Base-by-base conservation (phyloP, 169 alveolate genomes). In the Plasmodium ovale region DNA sequence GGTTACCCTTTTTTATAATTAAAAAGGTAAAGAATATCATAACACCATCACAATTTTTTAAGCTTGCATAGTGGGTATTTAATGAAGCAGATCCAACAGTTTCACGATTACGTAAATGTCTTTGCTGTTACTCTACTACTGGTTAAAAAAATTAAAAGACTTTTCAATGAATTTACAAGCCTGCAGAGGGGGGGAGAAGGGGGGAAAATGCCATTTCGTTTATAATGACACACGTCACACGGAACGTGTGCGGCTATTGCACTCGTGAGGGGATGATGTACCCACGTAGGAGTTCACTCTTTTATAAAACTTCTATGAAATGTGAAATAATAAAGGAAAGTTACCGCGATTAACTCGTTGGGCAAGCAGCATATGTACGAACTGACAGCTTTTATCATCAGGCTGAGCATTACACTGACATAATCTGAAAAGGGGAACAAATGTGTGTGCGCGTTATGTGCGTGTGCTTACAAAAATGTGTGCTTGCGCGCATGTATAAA, bases 1-100 rank as follows among this genome's bases (percentile, higher is more conserved):
- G 99, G 99, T 92, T 97, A 14, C 99, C 99, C 0, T 72, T 96
- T 5, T 96, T 88, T 93, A 37, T 96, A 33, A 90, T 94, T 72
- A 97, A 95, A 92, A 72, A 92, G 68, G 92, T 96, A 3, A 93
- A 94, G 72, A 96, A 94, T 67, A 79, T 92, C 51, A 69, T 97
- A 44, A 95, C 95, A 56, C 99, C 99, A 9, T 95, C 98, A 7
- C 97, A 96, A 79, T 94, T 94, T 64, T 72, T 92, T 54, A 96
- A 96, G 68, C 96, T 96, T 39, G 92, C 90, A 16, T 82, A 59
- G 25, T 42, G 33, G 12, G 21, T 16, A 62, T 44, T 33, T 62
- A 16, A 47, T 14, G 42, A 47, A 37, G 37, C 29, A 53, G 53
- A 53, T 29, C 19, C 2, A 53, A 53, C 14, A 33, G 35, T 0